These are phyloP conservation scores for Cladorrhinum samala DNA, from an alignment of 495 filamentous ascomycete genomes.

Conservation along the genomic window DNA sequence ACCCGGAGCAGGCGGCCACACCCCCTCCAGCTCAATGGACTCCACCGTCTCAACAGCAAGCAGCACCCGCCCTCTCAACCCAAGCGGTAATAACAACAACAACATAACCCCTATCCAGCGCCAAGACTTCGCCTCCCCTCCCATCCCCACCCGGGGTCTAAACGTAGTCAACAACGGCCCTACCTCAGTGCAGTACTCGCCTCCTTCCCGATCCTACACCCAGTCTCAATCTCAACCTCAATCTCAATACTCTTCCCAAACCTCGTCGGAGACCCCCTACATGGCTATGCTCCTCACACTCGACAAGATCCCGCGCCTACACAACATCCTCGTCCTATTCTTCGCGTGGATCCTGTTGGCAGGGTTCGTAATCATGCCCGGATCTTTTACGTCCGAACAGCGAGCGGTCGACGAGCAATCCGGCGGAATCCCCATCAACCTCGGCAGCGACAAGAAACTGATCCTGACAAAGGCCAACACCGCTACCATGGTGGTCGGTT, in stretches of 20 bases:
- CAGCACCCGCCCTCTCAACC: constrained; percentile 6
- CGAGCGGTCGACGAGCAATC: constrained; percentile 1
- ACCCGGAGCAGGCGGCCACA: background rate
- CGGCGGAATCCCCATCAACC: constrained; percentile 1
- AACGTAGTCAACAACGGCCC: background rate
- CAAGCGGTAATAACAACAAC: too few relatives aligned
- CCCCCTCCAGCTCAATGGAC: constrained; percentile 7
- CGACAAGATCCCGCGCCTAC: constrained; percentile 30
- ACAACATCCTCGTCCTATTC: constrained; percentile 29
- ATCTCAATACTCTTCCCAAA: constrained; percentile 29
- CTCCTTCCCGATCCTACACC: background rate
- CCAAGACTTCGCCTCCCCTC: constrained; percentile 2
- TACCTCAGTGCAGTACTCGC: background rate
- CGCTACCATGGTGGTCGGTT: constrained; percentile 22
- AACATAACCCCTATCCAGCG: background rate
- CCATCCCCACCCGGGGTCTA: background rate
- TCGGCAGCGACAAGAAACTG: constrained; percentile 12
- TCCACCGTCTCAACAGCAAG: constrained; percentile 4
- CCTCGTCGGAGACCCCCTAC: constrained; percentile 31
- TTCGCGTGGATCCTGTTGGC: constrained; percentile 35
- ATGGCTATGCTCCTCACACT: constrained; percentile 35
- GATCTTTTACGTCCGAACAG: constrained; percentile 27
- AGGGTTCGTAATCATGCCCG: constrained; percentile 39
- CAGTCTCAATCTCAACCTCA: background rate
- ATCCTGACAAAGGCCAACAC: constrained; percentile 6